Evolutionary conservation across 2,329 filamentous ascomycete species (phyloP).

Genomic region (Ceratocystis eucalypticola): DNA sequence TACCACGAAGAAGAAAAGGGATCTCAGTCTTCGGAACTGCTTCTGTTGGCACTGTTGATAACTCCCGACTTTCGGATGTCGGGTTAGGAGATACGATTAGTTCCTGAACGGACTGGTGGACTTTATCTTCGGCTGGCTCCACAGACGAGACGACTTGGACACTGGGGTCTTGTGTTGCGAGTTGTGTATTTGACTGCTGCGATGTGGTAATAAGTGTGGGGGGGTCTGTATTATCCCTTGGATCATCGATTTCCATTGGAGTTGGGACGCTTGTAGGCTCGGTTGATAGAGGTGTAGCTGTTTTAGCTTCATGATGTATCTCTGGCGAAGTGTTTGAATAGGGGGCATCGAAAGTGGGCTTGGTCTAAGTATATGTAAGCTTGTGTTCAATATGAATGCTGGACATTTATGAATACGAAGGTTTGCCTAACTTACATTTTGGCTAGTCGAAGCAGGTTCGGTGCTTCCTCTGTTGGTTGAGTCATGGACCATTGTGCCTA

Average conservation of each 20-base stretch:
- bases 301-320: background rate
- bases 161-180: background rate
- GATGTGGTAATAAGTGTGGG: background rate
- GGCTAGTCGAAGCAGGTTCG: background rate
- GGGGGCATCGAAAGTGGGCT: background rate
- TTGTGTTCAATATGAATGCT: background rate
- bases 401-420: background rate
- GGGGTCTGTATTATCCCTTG: background rate
- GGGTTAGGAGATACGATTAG: background rate
- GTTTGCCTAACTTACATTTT: background rate
- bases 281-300: background rate
- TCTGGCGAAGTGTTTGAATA: background rate
- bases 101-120: background rate
- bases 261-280: background rate
- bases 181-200: background rate
- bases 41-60: slow-evolving; percentile 21
- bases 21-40: slow-evolving; percentile 50
- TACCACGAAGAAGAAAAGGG: slow-evolving; percentile 74
- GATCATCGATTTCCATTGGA: background rate
- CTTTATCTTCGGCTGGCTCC: background rate
- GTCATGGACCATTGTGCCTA: slow-evolving; percentile 15
- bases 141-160: background rate
- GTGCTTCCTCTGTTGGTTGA: background rate
- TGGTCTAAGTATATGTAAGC: background rate
- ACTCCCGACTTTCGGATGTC: background rate